These are phyloP conservation scores for Yarrowia bubula DNA, from an alignment of 805 yeast species.

Conservation along the genomic window DNA sequence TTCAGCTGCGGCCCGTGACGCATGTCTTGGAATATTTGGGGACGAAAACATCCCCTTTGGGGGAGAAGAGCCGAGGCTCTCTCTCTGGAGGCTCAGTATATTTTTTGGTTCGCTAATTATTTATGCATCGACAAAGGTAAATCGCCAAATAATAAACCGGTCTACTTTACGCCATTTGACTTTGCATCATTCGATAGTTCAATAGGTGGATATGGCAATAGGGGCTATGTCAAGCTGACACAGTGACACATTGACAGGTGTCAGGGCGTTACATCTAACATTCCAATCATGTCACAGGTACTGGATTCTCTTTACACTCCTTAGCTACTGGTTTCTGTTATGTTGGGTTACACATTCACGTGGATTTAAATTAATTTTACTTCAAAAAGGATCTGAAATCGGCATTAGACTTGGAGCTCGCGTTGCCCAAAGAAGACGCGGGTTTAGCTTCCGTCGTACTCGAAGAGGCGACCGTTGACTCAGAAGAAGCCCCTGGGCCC, in stretches of 20 bases:
- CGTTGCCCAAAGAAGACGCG: background rate
- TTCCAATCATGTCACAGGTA: no score
- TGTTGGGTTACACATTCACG: no score
- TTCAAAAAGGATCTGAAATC: conserved; percentile 14
- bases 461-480: conserved; percentile 8
- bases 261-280: no score
- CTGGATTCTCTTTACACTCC: background rate
- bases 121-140: background rate
- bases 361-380: background rate
- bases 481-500: conserved; percentile 11
- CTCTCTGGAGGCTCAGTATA: no score
- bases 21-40: background rate
- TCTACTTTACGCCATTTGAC: no score
- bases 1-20: background rate
- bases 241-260: no score
- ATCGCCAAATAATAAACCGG: no score
- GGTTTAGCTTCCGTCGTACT: background rate
- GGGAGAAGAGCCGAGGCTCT: background rate
- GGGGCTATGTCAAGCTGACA: no score
- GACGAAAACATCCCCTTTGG: background rate
- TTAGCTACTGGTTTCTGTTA: background rate
- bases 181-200: no score
- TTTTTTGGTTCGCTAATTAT: background rate
- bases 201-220: no score
- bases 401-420: background rate